Percentiles rank a stretch among this genome's conserved stretches.
These are phyloP conservation scores for Fusarium veterinarium DNA, from an alignment of 2,329 filamentous ascomycete genomes.

Conservation along the genomic window DNA sequence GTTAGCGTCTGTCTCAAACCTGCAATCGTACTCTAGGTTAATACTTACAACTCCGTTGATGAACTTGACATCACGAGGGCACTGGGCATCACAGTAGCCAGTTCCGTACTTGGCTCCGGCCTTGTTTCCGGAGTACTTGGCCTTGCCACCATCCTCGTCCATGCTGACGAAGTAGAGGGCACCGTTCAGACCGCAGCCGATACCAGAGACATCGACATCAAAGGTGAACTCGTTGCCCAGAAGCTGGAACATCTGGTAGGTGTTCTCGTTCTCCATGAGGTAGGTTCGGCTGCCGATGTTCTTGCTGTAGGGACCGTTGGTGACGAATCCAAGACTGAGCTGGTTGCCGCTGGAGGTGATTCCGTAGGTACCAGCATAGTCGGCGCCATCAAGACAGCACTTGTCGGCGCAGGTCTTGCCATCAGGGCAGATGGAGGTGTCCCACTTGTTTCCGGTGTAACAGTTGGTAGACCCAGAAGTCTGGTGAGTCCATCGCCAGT, in stretches of 20 bases:
- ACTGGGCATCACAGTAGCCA: conserved; percentile 65
- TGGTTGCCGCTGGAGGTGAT: conserved; percentile 63
- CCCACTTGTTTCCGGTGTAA: conserved; percentile 65
- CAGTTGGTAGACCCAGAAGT: conserved; percentile 62
- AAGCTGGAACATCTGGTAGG: conserved; percentile 74
- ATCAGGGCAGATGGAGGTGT: conserved; percentile 55
- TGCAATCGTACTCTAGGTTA: neutral
- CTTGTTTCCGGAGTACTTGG: conserved; percentile 62
- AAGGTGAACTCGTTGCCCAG: conserved; percentile 78
- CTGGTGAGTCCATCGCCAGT: conserved; percentile 71
- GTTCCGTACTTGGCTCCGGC: conserved; percentile 70
- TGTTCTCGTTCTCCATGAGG: conserved; percentile 69
- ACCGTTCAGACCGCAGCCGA: conserved; percentile 78
- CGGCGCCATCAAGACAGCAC: conserved; percentile 65
- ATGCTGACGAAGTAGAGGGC: conserved; percentile 75
- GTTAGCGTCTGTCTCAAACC: conserved; percentile 44
- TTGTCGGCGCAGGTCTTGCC: conserved; percentile 58
- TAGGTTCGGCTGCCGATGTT: conserved; percentile 70
- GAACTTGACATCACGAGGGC: conserved; percentile 67
- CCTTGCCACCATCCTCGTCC: conserved; percentile 67
- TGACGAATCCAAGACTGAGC: conserved; percentile 68
- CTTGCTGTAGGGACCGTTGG: conserved; percentile 58
- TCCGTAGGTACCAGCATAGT: conserved; percentile 64
- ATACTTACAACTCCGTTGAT: conserved; percentile 61
- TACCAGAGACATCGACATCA: conserved; percentile 75